Evolutionary conservation across 371 early-diverging fungal species (phyloP), one percentile per base, ranked within the genome.

Genomic region (Mortierella sp.): DNA sequence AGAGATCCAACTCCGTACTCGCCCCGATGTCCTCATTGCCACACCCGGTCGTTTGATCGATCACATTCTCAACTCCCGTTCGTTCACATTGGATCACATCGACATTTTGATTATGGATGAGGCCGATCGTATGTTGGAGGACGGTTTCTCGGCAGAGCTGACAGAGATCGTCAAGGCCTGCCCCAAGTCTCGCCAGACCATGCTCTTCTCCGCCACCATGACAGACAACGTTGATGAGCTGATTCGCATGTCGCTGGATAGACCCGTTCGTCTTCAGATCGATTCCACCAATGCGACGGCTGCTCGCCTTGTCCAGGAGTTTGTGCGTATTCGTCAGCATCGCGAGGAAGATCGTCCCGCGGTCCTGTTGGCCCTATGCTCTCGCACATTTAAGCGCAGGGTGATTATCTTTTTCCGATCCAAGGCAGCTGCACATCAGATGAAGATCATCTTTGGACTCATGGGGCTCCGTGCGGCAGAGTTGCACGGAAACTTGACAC

Each of bases 151-250:
- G 49, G 99, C 94, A 54, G 99, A 99, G 82, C 86, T 99, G 47
- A 90, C 91, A 21, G 96, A 97, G 72, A 99, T 99, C 82, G 88
- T 99, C 75, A 91, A 93, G 53, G 72, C 91, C 19, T 95, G 96
- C 55, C 99, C 99, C 14, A 84, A 86, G 48, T 86, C 91, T 23
- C 89, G 99, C 65, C 99, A 99, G 79, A 98, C 99, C 1, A 95
- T 99, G 93, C 89, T 99, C 48, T 99, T 99, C 86, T 97, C 97
- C 42, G 99, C 99, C 17, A 99, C 99, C n/a, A 99, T 99, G 99
- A 99, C 99, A 4, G 97, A 96, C 78, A 97, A 99, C 70, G 97
- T 98, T 30, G 97, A 97, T 78, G 91, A 97, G 70, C 86, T 99
- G 53, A 90, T 97, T 49, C 92, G 95, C 42, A 87, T 99, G 80